These are phyloP conservation scores for Ogataea philodendri DNA, from an alignment of 805 yeast genomes.

Conservation along the genomic window DNA sequence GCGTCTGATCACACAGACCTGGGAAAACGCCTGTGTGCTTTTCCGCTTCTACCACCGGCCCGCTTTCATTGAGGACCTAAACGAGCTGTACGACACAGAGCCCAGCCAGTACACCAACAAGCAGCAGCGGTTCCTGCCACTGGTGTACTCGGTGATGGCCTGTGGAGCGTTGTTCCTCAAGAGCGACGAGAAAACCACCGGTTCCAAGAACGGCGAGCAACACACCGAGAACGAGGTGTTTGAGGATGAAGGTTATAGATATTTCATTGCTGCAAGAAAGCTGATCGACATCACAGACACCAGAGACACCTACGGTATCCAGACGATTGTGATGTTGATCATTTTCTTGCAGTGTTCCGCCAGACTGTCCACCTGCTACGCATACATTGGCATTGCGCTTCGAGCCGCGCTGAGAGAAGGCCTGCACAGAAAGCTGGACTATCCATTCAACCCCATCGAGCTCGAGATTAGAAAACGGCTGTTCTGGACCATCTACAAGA, in stretches of 20 bases:
- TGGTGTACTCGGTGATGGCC: conserved; percentile 83
- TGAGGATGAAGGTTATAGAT: conserved; percentile 76
- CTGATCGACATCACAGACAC: conserved; percentile 82
- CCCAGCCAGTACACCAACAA: conserved; percentile 69
- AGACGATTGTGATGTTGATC: conserved; percentile 82
- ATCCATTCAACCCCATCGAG: conserved; percentile 70
- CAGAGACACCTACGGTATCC: conserved; percentile 76
- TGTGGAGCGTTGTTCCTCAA: conserved; percentile 79
- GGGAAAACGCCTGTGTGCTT: conserved; percentile 83
- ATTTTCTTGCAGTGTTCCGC: conserved; percentile 87
- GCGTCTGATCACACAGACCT: conserved; percentile 67
- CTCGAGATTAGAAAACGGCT: conserved; percentile 79
- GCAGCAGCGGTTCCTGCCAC: conserved; percentile 72
- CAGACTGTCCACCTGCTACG: conserved; percentile 79
- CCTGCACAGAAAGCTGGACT: conserved; percentile 67
- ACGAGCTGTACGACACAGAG: conserved; percentile 71
- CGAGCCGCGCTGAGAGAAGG: conserved; percentile 83
- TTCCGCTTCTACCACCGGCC: conserved; percentile 87
- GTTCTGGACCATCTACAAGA: conserved; percentile 86
- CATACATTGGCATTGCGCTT: conserved; percentile 84
- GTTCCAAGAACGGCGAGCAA: conserved; percentile 24
- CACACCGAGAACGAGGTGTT: conserved; percentile 37
- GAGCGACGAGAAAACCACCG: conserved; percentile 39
- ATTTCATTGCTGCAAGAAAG: conserved; percentile 76
- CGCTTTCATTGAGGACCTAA: conserved; percentile 69